phyloP scores from a whole-genome alignment of 306 rosid genomes.

The Vigna trinervia region DNA sequence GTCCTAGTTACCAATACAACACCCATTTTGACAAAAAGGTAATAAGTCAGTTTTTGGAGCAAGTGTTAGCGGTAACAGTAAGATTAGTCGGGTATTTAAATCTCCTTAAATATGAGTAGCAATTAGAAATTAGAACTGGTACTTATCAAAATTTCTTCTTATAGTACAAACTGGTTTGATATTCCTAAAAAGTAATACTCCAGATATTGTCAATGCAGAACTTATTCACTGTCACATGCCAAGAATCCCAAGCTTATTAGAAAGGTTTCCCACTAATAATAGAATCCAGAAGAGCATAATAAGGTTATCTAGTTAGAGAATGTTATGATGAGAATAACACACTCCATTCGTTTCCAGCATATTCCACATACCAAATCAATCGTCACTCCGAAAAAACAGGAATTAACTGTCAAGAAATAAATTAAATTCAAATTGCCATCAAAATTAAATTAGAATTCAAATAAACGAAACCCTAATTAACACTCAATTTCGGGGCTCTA shows the following conservation, averaged over 20 bases:
- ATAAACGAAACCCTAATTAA: slow-evolving; percentile 54
- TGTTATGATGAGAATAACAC: slow-evolving; percentile 12
- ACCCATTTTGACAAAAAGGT: slow-evolving; percentile 27
- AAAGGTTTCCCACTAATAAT: slow-evolving; percentile 27
- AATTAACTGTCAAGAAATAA: background rate
- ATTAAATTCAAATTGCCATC: slow-evolving; percentile 4
- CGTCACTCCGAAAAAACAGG: background rate
- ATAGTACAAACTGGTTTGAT: background rate
- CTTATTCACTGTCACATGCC: slow-evolving; percentile 26
- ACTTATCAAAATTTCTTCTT: background rate
- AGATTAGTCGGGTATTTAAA: background rate
- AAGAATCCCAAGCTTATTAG: slow-evolving; percentile 20
- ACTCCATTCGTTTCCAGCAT: slow-evolving; percentile 17
- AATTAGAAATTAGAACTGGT: background rate
- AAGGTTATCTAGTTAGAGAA: background rate
- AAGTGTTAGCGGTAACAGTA: too few species aligned
- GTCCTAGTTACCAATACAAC: background rate
- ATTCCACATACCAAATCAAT: background rate
- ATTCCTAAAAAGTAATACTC: slow-evolving; percentile 20
- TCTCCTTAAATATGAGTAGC: slow-evolving; percentile 7
- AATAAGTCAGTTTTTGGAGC: background rate
- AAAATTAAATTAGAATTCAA: slow-evolving; percentile 42
- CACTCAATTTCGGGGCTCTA: slow-evolving; percentile 19
- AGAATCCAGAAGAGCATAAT: slow-evolving; percentile 1
- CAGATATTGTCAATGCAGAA: slow-evolving; percentile 31